Base-by-base conservation (phyloP, 2,329 filamentous ascomycete genomes). In the Colletotrichum higginsianum region DNA sequence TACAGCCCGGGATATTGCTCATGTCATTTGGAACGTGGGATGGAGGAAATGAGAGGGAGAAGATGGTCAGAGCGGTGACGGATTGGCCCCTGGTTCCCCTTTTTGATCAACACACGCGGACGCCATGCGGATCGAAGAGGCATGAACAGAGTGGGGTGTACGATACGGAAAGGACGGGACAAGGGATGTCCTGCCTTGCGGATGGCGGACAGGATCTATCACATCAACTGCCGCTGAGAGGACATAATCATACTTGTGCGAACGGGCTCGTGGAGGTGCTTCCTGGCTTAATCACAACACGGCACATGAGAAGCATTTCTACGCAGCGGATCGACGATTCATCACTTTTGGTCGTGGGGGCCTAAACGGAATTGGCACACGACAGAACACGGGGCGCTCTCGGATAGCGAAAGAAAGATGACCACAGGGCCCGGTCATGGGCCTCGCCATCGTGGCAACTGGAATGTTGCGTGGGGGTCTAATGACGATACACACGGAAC, bases 21-120 rank as follows among this genome's bases (percentile, higher is more conserved):
- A 92, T 80, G 90, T 93, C 75, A 91, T 93, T 75, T 92, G 90
- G 91, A 93, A 93, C 79, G 91, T 91, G 73, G 89, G 89, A 57
- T 91, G 89, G 89, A 87, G 88, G 79, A 87, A 86, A 75, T 90
- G 78, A 84, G 49, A 46, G 46, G 8, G 13, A 26, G 46, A 44
- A 21, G 53, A 40, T 42, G 7, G 30, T 30, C 30, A 30, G 13
- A 11, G 49, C 38, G 18, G 15, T 42, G 38, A 50, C 21, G 50
- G 66, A 38, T 40, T 42, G 60, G 53, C 21, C 53, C 46, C 38
- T 38, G 42, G 26, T 65, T 61, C 26, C 61, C 46, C 46, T 18
- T 52, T 18, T 52, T 3, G 2, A 55, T 67, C 40, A 60, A 23
- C 40, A 47, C 44, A 12, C 21, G 47, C 57, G 46, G 53, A 55